Evolutionary conservation across 768 basidiomycete species (phyloP).

Genomic region (Naganishia friedmannii): DNA sequence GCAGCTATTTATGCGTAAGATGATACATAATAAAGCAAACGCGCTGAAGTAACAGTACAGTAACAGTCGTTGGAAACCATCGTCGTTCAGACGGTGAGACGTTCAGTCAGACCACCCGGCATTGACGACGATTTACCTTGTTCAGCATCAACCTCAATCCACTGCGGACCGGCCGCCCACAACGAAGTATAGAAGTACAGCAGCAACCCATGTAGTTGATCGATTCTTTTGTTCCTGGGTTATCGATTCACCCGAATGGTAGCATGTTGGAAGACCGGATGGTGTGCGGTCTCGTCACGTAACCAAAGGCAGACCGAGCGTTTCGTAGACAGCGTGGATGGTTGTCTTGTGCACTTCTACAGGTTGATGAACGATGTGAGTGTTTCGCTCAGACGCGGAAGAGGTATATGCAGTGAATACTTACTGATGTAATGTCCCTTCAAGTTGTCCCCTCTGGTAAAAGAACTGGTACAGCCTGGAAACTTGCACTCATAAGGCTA

Average conservation of each 20-base stretch:
- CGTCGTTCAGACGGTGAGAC: not conserved
- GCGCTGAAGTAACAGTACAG: not conserved
- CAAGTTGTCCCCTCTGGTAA: constrained; percentile 31
- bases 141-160: not conserved
- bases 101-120: not conserved
- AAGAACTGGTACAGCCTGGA: constrained; percentile 10
- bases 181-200: not conserved
- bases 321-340: not conserved
- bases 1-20: not conserved
- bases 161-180: not conserved
- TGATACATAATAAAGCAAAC: not conserved
- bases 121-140: not conserved
- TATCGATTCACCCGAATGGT: not conserved
- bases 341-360: constrained; percentile 22
- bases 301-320: constrained; percentile 1
- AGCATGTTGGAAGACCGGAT: not conserved
- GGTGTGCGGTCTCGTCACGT: not conserved
- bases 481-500: constrained; percentile 28
- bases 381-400: not conserved
- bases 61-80: not conserved
- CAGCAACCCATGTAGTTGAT: not conserved
- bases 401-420: not conserved
- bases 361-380: not conserved
- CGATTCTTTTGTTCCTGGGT: not conserved
- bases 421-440: constrained; percentile 30